These are phyloP conservation scores for Pythium folliculosum DNA, from an alignment of 352 stramenopile genomes.

Conservation along the genomic window DNA sequence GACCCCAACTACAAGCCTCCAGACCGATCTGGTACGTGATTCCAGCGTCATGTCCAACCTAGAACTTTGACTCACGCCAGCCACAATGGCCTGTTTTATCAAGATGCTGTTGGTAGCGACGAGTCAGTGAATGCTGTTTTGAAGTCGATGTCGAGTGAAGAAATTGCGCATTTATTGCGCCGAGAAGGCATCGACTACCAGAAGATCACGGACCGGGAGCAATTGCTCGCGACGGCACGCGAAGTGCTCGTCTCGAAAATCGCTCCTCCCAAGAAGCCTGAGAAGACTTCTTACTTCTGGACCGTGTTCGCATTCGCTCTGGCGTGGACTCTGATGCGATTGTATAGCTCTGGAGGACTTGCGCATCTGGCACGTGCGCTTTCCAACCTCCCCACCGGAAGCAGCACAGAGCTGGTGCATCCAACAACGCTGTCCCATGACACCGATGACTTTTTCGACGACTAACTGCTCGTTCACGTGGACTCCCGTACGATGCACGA, in stretches of 20 bases:
- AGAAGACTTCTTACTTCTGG: slow-evolving; percentile 51
- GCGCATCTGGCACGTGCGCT: slow-evolving; percentile 22
- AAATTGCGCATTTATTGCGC: slow-evolving; percentile 65
- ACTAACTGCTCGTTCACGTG: slow-evolving; percentile 32
- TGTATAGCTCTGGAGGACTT: slow-evolving; percentile 74
- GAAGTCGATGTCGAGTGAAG: slow-evolving; percentile 69
- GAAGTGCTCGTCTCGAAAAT: slow-evolving; percentile 70
- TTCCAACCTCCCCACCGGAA: background rate
- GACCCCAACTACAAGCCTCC: slow-evolving; percentile 22
- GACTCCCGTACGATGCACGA: background rate
- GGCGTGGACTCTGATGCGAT: slow-evolving; percentile 62
- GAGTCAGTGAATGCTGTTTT: slow-evolving; percentile 73
- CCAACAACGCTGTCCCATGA: slow-evolving; percentile 22
- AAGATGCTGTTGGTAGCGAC: slow-evolving; percentile 5
- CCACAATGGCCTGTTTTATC: too few species aligned
- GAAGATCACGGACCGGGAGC: slow-evolving; percentile 69
- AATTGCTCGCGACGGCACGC: slow-evolving; percentile 74
- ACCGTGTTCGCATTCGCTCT: slow-evolving; percentile 59
- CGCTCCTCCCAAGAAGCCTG: slow-evolving; percentile 15
- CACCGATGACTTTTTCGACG: slow-evolving; percentile 48
- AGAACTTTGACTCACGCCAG: too few species aligned
- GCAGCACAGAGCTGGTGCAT: background rate
- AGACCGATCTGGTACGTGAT: slow-evolving; percentile 18
- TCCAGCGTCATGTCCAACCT: too few species aligned
- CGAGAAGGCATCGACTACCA: slow-evolving; percentile 77